Conservation (phyloP, 2,329 filamentous ascomycete species). For the Pseudocercospora vitis region DNA sequence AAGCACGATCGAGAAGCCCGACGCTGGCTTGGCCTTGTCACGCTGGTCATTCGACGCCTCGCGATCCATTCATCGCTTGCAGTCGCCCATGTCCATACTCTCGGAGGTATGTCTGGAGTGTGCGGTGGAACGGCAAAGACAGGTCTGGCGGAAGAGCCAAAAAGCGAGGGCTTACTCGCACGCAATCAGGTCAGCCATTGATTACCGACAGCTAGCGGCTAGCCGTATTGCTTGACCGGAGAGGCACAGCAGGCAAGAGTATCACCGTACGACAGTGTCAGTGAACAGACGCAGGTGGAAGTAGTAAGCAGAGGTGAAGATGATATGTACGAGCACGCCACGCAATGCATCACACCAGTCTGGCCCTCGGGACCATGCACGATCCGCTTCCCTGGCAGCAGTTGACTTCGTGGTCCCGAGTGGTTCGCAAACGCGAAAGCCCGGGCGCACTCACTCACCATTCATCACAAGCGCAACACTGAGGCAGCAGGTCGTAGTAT, state of each 20-base stretch:
- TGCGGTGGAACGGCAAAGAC: not conserved
- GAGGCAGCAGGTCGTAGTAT: not conserved
- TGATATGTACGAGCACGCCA: not conserved
- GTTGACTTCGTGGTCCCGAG: too few species aligned
- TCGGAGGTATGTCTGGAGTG: not conserved
- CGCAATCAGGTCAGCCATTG: slow-evolving; percentile 2
- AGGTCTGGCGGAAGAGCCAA: not conserved
- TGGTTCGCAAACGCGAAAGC: too few species aligned
- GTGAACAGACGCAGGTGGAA: not conserved
- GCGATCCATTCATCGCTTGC: too few species aligned
- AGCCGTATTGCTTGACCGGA: not conserved
- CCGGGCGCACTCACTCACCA: too few species aligned
- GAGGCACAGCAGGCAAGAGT: too few species aligned
- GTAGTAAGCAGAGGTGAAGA: not conserved
- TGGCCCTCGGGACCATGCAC: too few species aligned
- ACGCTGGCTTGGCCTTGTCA: too few species aligned
- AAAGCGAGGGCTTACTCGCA: not conserved
- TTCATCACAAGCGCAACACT: too few species aligned
- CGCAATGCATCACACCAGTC: not conserved
- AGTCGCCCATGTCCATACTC: not conserved
- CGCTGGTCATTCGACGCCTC: too few species aligned
- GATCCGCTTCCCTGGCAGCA: too few species aligned
- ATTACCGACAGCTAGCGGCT: not conserved
- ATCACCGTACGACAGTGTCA: not conserved
- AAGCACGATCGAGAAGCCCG: not conserved